Evolutionary conservation across 805 yeast genomes (phyloP), one percentile per base, ranked within the genome.

Genomic region (Saturnispora hagleri): DNA sequence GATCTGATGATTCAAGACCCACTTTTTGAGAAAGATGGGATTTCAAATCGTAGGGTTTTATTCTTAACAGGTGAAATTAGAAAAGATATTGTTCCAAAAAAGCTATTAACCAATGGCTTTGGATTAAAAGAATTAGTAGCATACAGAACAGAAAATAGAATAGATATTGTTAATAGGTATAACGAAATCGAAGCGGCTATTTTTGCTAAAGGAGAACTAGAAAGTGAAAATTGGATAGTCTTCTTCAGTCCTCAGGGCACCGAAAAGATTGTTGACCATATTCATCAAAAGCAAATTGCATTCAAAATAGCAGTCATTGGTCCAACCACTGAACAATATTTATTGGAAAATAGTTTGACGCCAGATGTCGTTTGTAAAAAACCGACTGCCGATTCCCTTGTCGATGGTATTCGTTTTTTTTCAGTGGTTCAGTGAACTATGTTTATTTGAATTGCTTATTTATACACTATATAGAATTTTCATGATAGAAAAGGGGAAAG

Each of bases 211-310:
- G 24, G 26, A 5, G 42, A 8, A 12, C 22, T 12, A 12, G 58
- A 60, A 6, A n/a, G 31, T n/a, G 53, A 58, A 15, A 71, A 70
- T 51, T 89, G 97, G 96, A 69, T 89, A 5, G 84, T 90, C 0
- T 84, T 91, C 54, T 91, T 90, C 67, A 87, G 97, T 56, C 95
- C 97, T 0, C 95, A 93, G 59, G 96, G 96, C 0, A 84, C 95
- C 0, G 77, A 75, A 28, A 71, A 66, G 1, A 82, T 89, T 12
- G 77, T 86, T 4, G 66, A 74, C 9, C 73, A 73, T 54, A 54
- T 66, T 20, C 53, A 50, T 31, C 42, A 51, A 2, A 18, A 49
- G 4, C 45, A 27, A 5, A 27, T 52, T 3, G 52, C 57, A 1
- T 65, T 72, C 43, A 74, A 72, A 46, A 69, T 89, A 15, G 97